Evolutionary conservation across 345 rosid species (phyloP), one percentile per base, ranked within the genome.

Genomic region (Pseudoturritis turrita): DNA sequence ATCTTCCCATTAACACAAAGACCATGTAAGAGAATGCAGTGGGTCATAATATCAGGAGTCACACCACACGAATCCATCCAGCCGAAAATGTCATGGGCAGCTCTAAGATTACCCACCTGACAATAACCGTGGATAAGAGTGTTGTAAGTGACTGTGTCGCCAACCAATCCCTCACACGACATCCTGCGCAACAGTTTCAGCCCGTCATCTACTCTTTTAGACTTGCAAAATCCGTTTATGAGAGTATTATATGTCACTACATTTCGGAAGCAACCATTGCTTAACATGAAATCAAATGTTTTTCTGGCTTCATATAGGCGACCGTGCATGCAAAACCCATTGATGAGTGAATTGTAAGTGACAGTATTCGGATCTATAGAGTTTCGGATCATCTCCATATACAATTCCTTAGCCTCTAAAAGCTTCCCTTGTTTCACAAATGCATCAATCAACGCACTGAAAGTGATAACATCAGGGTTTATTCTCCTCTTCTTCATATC

Each of bases 141-240:
- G 36, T 66, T 66, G 71, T 23, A 66, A 52, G 71, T 66, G 60
- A 68, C 52, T 7, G 44, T 62, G 70, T 75, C 49, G 0, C 18
- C 72, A 26, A 33, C 54, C 4, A 70, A 25, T 35, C 73, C 80
- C 28, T 52, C 51, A 19, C 26, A 31, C 17, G 22, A 44, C 81
- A 75, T 62, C 68, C 47, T 72, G 60, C 25, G 12, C 15, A 78
- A 64, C 59, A 77, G 56, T 21, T 51, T 63, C 58, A 56, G 9
- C 40, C 78, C 84, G 22, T 71, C 47, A 15, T 79, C 69, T 12
- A 79, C 33, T 29, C 46, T 43, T 74, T 25, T 71, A 11, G 9
- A 49, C 65, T 71, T 45, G 6, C 83, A 74, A 31, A 65, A 77
- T 5, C 81, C 78, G 33, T 58, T 43, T 4, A 84, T 37, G 45